Percentiles rank a stretch among this genome's conserved stretches.
Evolutionary conservation across 768 basidiomycete genomes (phyloP).

Genomic region (Tulasnella sp.): DNA sequence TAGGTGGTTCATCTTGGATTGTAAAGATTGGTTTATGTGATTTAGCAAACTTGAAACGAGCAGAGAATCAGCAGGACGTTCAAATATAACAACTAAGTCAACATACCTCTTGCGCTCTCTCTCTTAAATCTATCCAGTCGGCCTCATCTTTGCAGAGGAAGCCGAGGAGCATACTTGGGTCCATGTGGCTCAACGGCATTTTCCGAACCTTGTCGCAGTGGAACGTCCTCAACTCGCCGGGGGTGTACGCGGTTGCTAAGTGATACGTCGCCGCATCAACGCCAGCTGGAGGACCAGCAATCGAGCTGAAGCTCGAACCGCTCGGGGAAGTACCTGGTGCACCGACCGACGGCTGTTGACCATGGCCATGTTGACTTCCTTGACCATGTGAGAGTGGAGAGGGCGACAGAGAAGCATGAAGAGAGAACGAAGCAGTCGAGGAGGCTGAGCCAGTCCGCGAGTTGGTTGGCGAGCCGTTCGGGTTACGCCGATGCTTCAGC

Average conservation of each 20-base stretch:
- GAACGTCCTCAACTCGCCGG: slow-evolving; percentile 71
- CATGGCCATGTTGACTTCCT: background rate
- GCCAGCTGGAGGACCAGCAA: slow-evolving; percentile 22
- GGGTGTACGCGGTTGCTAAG: slow-evolving; percentile 61
- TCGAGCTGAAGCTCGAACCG: slow-evolving; percentile 32
- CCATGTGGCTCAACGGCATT: slow-evolving; percentile 82
- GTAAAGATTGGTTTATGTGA: slow-evolving; percentile 61
- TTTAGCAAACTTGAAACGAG: slow-evolving; percentile 30
- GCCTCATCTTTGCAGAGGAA: slow-evolving; percentile 73
- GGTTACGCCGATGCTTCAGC: background rate
- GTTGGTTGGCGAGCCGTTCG: background rate
- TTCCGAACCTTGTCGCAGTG: slow-evolving; percentile 95
- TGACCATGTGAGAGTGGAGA: background rate
- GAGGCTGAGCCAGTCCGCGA: background rate
- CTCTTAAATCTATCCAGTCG: slow-evolving; percentile 77
- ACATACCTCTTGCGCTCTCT: slow-evolving; percentile 59
- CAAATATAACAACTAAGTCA: background rate
- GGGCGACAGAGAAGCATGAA: background rate
- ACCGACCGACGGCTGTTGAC: background rate
- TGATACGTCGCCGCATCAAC: slow-evolving; percentile 44
- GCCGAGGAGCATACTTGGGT: slow-evolving; percentile 95
- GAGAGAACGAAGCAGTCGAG: background rate
- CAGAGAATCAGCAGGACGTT: background rate
- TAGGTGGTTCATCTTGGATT: slow-evolving; percentile 77
- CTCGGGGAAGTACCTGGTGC: slow-evolving; percentile 19